Evolutionary conservation across 1,139 yeast genomes (phyloP).

Genomic region (Geotrichum citri-aurantii): DNA sequence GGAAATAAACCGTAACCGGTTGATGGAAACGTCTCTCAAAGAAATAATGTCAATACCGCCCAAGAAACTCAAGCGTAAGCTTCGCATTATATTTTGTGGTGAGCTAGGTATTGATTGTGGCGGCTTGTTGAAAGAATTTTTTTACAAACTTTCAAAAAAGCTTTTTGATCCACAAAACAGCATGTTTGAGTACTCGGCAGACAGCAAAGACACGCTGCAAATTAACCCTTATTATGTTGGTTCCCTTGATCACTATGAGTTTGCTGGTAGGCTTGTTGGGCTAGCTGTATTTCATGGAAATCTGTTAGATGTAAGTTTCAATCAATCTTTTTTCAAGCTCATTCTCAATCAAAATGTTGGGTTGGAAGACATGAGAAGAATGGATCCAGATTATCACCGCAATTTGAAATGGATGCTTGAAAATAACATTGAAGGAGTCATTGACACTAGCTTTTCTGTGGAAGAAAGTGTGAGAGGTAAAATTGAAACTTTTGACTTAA

Average conservation of each 20-base stretch:
- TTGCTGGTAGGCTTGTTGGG: slow-evolving; percentile 96
- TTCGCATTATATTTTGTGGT: background rate
- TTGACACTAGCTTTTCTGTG: slow-evolving; percentile 85
- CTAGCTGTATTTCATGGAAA: slow-evolving; percentile 97
- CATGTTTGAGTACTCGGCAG: slow-evolving; percentile 92
- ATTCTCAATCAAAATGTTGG: slow-evolving; percentile 92
- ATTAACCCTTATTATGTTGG: slow-evolving; percentile 95
- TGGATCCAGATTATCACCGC: slow-evolving; percentile 92
- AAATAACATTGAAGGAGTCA: slow-evolving; percentile 79
- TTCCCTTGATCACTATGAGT: slow-evolving; percentile 97
- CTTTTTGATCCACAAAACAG: slow-evolving; percentile 98
- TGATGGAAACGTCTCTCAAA: background rate
- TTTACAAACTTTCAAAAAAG: slow-evolving; percentile 91
- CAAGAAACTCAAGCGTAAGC: background rate
- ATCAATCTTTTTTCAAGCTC: slow-evolving; percentile 96
- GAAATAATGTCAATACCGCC: background rate
- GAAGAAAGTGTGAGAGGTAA: slow-evolving; percentile 97
- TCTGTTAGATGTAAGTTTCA: slow-evolving; percentile 94
- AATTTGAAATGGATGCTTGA: slow-evolving; percentile 93
- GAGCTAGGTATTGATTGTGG: slow-evolving; percentile 40
- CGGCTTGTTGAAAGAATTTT: slow-evolving; percentile 97
- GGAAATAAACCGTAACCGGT: background rate
- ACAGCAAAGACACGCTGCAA: slow-evolving; percentile 94
- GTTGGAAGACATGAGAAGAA: slow-evolving; percentile 96
- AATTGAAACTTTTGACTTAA: slow-evolving; percentile 80